These are phyloP conservation scores for Sphaerostilbella broomeana DNA, from an alignment of 2,329 filamentous ascomycete species.

Conservation along the genomic window DNA sequence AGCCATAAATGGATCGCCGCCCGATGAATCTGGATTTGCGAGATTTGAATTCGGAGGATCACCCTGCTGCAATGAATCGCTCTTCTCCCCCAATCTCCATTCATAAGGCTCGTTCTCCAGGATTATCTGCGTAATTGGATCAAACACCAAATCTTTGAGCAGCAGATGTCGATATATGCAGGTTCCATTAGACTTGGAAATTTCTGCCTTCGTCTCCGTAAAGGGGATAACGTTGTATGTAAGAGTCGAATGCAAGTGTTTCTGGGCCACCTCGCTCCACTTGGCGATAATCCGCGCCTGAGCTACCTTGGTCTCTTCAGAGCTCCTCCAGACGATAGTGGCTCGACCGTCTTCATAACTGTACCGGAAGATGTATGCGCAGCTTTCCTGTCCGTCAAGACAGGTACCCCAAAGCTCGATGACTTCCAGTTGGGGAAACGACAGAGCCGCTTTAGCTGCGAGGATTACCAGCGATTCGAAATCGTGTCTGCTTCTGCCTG, in stretches of 20 bases:
- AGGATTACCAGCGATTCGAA: conserved; percentile 2
- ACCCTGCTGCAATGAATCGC: neutral
- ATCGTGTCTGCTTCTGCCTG: neutral
- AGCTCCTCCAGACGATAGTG: conserved; percentile 6
- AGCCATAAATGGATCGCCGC: neutral
- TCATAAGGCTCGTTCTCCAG: conserved; percentile 3
- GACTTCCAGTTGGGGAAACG: conserved; percentile 4
- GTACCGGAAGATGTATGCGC: conserved; percentile 8
- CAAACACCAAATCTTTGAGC: conserved; percentile 6
- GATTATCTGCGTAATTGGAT: conserved; percentile 3
- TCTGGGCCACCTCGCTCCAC: conserved; percentile 4
- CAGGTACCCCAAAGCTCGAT: conserved; percentile 6
- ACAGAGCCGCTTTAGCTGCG: conserved; percentile 6
- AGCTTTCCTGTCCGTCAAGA: neutral
- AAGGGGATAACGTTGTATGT: neutral
- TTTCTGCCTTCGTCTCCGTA: neutral
- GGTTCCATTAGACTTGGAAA: neutral
- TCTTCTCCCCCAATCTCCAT: neutral
- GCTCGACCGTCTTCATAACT: neutral
- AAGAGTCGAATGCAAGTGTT: neutral
- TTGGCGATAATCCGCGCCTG: neutral
- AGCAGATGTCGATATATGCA: conserved; percentile 3
- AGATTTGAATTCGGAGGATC: neutral
- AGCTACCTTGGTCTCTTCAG: neutral
- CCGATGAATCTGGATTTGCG: neutral